Percentiles rank a stretch among this genome's conserved stretches.
These are phyloP conservation scores for Prillingera fragicola DNA, from an alignment of 1,284 basidiomycete species.

Conservation along the genomic window DNA sequence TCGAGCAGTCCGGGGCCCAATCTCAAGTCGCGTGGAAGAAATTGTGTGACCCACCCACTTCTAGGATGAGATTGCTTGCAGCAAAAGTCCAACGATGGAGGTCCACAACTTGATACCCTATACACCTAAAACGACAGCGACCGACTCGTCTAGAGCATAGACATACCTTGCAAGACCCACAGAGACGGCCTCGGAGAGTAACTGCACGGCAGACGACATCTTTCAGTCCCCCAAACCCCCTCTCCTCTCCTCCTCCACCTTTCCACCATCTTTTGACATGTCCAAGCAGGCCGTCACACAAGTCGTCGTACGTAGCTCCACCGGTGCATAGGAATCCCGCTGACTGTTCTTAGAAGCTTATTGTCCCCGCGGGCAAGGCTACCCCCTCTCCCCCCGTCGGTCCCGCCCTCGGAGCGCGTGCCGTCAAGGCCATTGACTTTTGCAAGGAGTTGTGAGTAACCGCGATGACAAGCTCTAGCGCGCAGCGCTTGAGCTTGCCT, in stretches of 20 bases:
- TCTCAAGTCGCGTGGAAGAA: no score
- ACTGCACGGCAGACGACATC: background rate
- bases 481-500: background rate
- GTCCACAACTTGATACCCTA: background rate
- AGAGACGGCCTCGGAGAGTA: background rate
- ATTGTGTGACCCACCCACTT: background rate
- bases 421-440: slow-evolving; percentile 99
- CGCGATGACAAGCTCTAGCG: background rate
- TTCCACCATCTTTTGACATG: slow-evolving; percentile 4
- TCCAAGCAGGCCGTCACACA: slow-evolving; percentile 18
- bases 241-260: background rate
- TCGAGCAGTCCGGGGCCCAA: no score
- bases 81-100: slow-evolving; percentile 1
- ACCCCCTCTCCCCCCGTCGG: slow-evolving; percentile 94
- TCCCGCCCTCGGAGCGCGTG: slow-evolving; percentile 92
- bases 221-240: no score
- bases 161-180: background rate
- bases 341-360: slow-evolving; percentile 59
- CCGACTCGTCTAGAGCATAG: background rate
- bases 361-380: slow-evolving; percentile 90
- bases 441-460: slow-evolving; percentile 73
- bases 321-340: background rate
- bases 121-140: background rate
- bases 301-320: slow-evolving; percentile 11
- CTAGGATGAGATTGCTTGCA: background rate